Percentiles rank a stretch among this genome's conserved stretches.
These are phyloP conservation scores for Hanseniaspora guilliermondii DNA, from an alignment of 805 yeast genomes.

Conservation along the genomic window DNA sequence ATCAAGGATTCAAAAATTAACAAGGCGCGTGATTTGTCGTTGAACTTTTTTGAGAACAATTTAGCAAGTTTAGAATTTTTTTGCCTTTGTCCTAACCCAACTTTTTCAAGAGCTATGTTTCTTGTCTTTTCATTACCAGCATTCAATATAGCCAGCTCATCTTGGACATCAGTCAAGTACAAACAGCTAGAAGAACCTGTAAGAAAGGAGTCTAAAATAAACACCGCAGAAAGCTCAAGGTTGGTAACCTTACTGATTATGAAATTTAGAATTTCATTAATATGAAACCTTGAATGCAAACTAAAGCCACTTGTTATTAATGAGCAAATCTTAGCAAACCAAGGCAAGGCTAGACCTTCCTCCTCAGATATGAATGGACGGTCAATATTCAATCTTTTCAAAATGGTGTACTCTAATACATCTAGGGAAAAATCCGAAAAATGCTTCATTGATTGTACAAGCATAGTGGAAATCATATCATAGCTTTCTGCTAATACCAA, in stretches of 20 bases:
- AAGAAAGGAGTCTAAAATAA: conserved; percentile 46
- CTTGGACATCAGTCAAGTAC: conserved; percentile 5
- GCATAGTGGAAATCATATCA: conserved; percentile 66
- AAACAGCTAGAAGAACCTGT: not conserved
- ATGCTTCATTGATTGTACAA: conserved; percentile 65
- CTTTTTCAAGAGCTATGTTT: not conserved
- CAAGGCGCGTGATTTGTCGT: not conserved
- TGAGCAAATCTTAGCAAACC: conserved; percentile 74
- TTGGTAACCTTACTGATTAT: conserved; percentile 50
- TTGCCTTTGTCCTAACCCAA: not conserved
- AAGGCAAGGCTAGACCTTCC: conserved; percentile 67
- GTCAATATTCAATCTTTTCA: conserved; percentile 59
- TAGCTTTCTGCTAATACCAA: conserved; percentile 82
- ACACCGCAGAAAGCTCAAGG: conserved; percentile 46
- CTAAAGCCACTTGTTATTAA: conserved; percentile 64
- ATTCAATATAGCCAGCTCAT: not conserved
- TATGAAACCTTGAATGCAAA: conserved; percentile 43
- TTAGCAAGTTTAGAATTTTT: not conserved
- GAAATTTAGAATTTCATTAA: conserved; percentile 48
- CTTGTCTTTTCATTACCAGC: not conserved
- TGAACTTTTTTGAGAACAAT: not conserved
- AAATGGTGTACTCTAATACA: conserved; percentile 57
- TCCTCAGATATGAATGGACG: conserved; percentile 57
- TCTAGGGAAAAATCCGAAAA: conserved; percentile 79
- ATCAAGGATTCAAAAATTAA: not conserved